Conservation (phyloP, 2,329 filamentous ascomycete species). For the Coniella vitis region DNA sequence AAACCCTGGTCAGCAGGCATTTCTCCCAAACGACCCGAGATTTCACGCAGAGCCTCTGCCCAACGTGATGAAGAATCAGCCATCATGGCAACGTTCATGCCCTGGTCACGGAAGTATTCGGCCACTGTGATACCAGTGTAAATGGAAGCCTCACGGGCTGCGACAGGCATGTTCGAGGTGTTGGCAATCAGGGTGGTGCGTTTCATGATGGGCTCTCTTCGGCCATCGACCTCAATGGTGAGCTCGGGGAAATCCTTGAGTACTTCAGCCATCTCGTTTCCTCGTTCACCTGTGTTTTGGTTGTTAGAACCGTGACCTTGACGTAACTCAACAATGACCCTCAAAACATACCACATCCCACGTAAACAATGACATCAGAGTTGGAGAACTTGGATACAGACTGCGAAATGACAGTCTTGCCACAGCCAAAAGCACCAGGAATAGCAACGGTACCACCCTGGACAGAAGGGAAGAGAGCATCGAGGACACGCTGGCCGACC, state of each 20-base stretch:
- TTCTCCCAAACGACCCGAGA: constrained; percentile 96
- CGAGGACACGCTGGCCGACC: constrained; percentile 92
- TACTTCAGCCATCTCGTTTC: constrained; percentile 99
- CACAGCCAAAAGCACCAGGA: constrained; percentile 95
- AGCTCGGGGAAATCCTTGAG: constrained; percentile 99
- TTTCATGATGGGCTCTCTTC: constrained; percentile 99
- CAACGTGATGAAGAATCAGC: constrained; percentile 96
- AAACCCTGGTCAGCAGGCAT: constrained; percentile 99
- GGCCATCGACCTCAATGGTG: constrained; percentile 86
- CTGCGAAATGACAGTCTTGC: constrained; percentile 98
- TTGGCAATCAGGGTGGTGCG: constrained; percentile 97
- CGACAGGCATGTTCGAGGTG: constrained; percentile 99
- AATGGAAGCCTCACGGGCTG: constrained; percentile 95
- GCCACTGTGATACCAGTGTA: constrained; percentile 94
- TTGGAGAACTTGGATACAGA: constrained; percentile 99
- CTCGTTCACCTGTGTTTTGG: constrained; percentile 65
- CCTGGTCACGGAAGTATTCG: constrained; percentile 96
- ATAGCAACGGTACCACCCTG: constrained; percentile 98
- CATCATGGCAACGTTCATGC: constrained; percentile 99
- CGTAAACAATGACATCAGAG: constrained; percentile 97
- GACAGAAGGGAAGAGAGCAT: constrained; percentile 92
- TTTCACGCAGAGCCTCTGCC: constrained; percentile 97
- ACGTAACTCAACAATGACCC: too few species aligned
- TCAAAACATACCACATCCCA: constrained; percentile 58
- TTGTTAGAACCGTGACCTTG: neutral